Evolutionary conservation across 1,284 basidiomycete genomes (phyloP), one percentile per base, ranked within the genome.

Genomic region (Ceratobasidium theobromae): DNA sequence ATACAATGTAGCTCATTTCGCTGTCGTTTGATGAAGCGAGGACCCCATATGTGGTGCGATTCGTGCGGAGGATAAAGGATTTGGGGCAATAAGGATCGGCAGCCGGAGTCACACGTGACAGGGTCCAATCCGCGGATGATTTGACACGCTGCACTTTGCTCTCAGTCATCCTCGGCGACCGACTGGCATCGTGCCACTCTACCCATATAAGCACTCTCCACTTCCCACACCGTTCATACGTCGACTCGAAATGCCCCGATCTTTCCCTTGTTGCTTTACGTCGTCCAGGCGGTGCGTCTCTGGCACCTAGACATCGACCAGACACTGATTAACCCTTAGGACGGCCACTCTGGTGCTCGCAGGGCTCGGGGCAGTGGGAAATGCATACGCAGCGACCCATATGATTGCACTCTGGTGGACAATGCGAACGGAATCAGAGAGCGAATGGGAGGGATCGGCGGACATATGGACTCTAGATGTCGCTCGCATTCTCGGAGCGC

Each of bases 401-500:
- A 78, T 88, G 66, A 77, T 85, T 40, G 75, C 82, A 57, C 74
- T 81, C 27, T 88, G 82, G 81, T 79, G 79, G 60, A 82, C 84
- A n/a, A 78, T 87, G 72, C 65, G 68, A 27, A 85, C 86, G 71
- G 67, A 58, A 23, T 53, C 60, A 38, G 52, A 53, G 49, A 84
- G 80, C 70, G 88, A 90, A 72, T 89, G 86, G 87, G 87, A 89
- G 74, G 79, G 81, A 21, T 79, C 82, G 1, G 75, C 79, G 23
- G 83, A 85, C 74, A 79, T 79, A 21, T 84, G 86, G 80, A 79
- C 79, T 53, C 77, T 83, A 66, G 84, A 88, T 70, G 82, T 82
- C 49, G 77, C 87, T 57, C 82, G 84, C 69, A 76, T 89, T 69
- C 76, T 88, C 25, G 88, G 86, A 77, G 84, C 78, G n/a, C 78